phyloP scores from a whole-genome alignment of 441 rosid species.

The Capsella rubella region DNA sequence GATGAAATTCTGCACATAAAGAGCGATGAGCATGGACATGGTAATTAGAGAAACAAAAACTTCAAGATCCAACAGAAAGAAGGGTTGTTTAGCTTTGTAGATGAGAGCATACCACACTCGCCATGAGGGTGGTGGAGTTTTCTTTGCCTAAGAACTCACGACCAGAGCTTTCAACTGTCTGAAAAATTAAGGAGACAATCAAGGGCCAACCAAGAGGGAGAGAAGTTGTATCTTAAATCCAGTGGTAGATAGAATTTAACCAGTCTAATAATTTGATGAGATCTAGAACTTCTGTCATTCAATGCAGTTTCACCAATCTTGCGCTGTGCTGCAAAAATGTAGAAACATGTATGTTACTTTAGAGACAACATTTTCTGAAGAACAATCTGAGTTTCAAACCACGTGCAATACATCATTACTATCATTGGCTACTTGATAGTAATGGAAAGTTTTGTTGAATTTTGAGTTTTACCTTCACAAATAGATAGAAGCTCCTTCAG shows the following conservation, averaged over 20 bases:
- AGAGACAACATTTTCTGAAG: not conserved
- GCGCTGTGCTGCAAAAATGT: conserved; percentile 63
- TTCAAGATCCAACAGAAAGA: conserved; percentile 19
- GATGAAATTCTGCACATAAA: conserved; percentile 73
- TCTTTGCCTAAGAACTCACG: conserved; percentile 66
- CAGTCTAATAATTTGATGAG: conserved; percentile 85
- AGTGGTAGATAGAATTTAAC: conserved; percentile 45
- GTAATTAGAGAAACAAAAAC: not conserved
- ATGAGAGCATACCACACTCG: conserved; percentile 64
- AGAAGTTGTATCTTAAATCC: conserved; percentile 12
- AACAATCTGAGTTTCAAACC: not conserved
- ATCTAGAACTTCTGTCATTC: conserved; percentile 81
- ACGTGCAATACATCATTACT: conserved; percentile 27
- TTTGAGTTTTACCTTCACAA: conserved; percentile 69
- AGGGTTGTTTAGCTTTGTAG: conserved; percentile 6
- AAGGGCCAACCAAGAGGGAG: conserved; percentile 8
- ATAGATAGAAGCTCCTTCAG: conserved; percentile 71
- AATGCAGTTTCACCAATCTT: conserved; percentile 74
- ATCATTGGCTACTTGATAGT: conserved; percentile 13
- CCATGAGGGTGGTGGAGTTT: conserved; percentile 71
- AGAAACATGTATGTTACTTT: not conserved
- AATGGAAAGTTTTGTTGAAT: not conserved
- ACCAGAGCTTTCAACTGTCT: conserved; percentile 83
- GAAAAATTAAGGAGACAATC: conserved; percentile 22
- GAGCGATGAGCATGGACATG: conserved; percentile 1